Base-by-base conservation (phyloP, 2,329 filamentous ascomycete species). In the Alternaria postmessia region DNA sequence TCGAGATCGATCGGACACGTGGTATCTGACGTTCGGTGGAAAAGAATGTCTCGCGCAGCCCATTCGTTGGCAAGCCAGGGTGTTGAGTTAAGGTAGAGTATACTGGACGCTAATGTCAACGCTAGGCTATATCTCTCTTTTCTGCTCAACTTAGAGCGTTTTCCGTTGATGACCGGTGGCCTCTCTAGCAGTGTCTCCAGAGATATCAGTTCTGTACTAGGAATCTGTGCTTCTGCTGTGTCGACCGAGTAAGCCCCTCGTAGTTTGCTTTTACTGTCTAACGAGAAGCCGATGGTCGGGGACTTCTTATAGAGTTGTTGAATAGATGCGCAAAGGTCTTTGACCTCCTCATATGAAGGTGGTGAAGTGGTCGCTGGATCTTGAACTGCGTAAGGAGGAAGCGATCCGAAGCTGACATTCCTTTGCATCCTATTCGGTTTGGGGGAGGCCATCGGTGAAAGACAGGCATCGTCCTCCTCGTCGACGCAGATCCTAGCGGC, bases 301-400 rank as follows among this genome's bases (percentile, higher is more conserved):
- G 67, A 60, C 9, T 52, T 66, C 12, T 70, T 70, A 43, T 73
- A 67, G 6, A 72, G 44, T 43, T 71, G 62, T 34, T 69, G 66
- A 30, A 78, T 78, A 5, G 75, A 76, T 22, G 72, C 73, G 52
- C 76, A 78, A 18, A 78, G 44, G 54, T 79, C 75, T n/a, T 73
- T 71, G 12, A 79, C 69, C 59, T 76, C 76, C 51, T 74, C 54
- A 2, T 73, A 53, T 9, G 63, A 56, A 43, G 65, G 56, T 16
- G 57, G 22, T 7, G 49, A 39, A 22, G 41, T 52, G 14, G 42
- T 34, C 8, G 41, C 61, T n/a, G 71, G 70, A 34, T 76, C 71
- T n/a, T 57, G 55, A 2, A 66, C 46, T 3, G 72, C 73, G 18
- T 76, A 76, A 26, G 76, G 74, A 20, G 77, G 76, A 44, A 70